phyloP scores from a whole-genome alignment of 495 filamentous ascomycete genomes.

The Parathielavia hyrcaniae region DNA sequence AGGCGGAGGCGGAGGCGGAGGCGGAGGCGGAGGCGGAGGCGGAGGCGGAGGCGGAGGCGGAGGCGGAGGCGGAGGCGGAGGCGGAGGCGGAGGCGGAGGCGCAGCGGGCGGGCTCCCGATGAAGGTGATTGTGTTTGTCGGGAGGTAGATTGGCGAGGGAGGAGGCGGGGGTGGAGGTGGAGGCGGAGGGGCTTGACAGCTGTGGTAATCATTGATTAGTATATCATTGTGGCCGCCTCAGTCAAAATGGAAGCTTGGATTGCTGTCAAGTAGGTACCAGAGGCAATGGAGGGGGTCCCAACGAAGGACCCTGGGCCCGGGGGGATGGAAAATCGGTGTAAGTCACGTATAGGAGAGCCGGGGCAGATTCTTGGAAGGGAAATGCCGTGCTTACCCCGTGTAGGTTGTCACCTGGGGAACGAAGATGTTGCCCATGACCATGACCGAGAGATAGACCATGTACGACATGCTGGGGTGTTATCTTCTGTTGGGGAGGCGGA shows the following conservation, averaged over 20 bases:
- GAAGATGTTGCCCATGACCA: background rate
- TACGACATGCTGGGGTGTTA: background rate
- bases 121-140: constrained; percentile 6
- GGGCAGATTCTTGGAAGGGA: too few relatives aligned
- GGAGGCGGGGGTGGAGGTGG: constrained; percentile 5
- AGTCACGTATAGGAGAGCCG: too few relatives aligned
- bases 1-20: background rate
- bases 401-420: constrained; percentile 12
- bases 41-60: too few relatives aligned
- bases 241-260: too few relatives aligned
- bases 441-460: constrained; percentile 1
- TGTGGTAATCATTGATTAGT: background rate
- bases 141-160: background rate
- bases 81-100: constrained; percentile 10
- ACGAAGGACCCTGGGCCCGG: too few relatives aligned
- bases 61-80: background rate
- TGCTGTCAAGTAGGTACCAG: background rate
- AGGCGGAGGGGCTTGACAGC: background rate
- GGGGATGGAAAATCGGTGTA: too few relatives aligned
- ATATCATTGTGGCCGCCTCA: too few relatives aligned
- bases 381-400: background rate
- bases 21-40: constrained; percentile 10
- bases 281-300: too few relatives aligned
- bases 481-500: background rate
- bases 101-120: background rate